Evolutionary conservation across 78 protist species (phyloP), one percentile per base, ranked within the genome.

Genomic region (Dictyostelium capitatum): DNA sequence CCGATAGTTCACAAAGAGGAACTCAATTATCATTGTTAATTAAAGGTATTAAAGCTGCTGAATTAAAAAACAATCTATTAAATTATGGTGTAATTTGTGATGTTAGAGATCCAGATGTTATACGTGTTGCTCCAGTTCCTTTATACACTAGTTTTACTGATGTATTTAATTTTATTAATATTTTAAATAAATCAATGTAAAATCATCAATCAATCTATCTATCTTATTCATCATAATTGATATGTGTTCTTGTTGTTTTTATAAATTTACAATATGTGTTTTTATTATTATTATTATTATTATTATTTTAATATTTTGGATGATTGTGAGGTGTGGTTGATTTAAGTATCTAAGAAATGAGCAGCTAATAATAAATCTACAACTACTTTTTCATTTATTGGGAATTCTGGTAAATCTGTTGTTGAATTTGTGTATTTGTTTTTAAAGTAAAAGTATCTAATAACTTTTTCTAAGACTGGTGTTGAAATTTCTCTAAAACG

Each of bases 91-190:
- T 97, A 17, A 54, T 96, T 17, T 80, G 90, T 79, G 99, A 98
- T 79, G 79, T 93, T 32, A 67, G 99, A 46, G 96, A 83, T 19
- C 94, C 96, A 14, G 87, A 78, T 57, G 95, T 95, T 25, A 82
- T 98, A 14, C 90, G 99, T 59, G 83, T 97, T 1, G 92, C 99
- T 6, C 99, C 99, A 6, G 80, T 72, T n/a, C 98, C 99, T 19
- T 83, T 97, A n/a, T 98, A 98, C 95, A 96, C 94, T 79, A 41
- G 83, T 30, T 98, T 94, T 50, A 65, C 47, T 19, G 98, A 98
- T 73, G 97, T 95, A 6, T 20, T 6, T 47, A 50, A 11, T 19
- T 95, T 95, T 30, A 96, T 96, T 41, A 25, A 48, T 11, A n/a
- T 79, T 9, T 84, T 97, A 53, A 84, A 70, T 25, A 56, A 82